Conservation (phyloP, 2,329 filamentous ascomycete genomes). For the Aspergillus caelatus region DNA sequence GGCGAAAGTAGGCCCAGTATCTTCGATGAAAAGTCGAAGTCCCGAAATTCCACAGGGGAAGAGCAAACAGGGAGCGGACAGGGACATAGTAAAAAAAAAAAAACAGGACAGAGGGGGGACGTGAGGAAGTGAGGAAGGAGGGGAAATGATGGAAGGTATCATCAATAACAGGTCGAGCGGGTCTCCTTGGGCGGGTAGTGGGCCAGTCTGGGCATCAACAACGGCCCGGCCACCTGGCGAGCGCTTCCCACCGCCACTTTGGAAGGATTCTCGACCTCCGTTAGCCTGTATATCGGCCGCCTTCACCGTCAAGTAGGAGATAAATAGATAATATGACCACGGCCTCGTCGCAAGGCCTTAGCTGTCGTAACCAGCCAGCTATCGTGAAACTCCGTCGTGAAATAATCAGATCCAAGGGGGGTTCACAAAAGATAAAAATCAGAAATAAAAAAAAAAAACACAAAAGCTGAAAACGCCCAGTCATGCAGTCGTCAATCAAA, state of each 20-base stretch:
- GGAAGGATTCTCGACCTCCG: not conserved
- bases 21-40: constrained; percentile 10
- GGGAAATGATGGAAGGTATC: not conserved
- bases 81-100: not conserved
- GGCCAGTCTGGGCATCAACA: constrained; percentile 15
- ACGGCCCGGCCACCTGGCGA: constrained; percentile 16
- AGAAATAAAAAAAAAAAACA: constrained; percentile 15
- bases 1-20: constrained; percentile 37
- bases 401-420: constrained; percentile 9
- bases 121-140: constrained; percentile 3
- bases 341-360: constrained; percentile 21
- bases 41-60: constrained; percentile 6
- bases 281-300: not conserved
- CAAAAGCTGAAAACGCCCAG: constrained; percentile 37
- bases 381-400: constrained; percentile 33
- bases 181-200: constrained; percentile 14
- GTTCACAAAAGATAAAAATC: constrained; percentile 8
- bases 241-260: constrained; percentile 20
- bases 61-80: constrained; percentile 4
- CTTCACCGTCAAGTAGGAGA: constrained; percentile 2
- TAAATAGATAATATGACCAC: constrained; percentile 11
- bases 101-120: not conserved
- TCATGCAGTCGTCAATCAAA: constrained; percentile 47
- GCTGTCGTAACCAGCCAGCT: constrained; percentile 39
- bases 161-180: constrained; percentile 5